Evolutionary conservation across 305 asterid genomes (phyloP), one percentile per base, ranked within the genome.

Genomic region (Fraxinus paxiana): DNA sequence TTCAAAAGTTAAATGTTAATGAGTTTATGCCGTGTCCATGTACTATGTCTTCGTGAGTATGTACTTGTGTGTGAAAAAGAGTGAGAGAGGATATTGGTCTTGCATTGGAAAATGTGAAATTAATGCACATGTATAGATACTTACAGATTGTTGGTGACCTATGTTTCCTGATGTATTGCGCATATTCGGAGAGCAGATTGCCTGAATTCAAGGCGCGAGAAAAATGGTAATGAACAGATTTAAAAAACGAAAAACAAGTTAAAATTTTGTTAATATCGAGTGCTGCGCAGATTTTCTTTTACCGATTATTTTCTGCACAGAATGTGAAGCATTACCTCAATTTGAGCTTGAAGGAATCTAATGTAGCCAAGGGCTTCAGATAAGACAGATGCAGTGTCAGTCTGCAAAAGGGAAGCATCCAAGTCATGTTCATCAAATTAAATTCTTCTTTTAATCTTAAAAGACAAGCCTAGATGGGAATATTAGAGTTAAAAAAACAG

Each of bases 321-420:
- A 22, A 43, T 76, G 54, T 77, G 72, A 59, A 6, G 69, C 37
- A 34, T 33, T 77, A 91, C 98, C 92, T 92, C 91, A 84, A 94
- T 90, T 80, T 91, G 96, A 41, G 84, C 89, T 35, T 91, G 97
- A 77, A 92, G 96, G 91, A 92, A 90, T 87, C 93, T 90, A 87
- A 94, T 92, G 86, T 89, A 91, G 79, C 91, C 98, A 88, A 88
- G 91, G 87, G 95, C 92, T 85, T 94, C 98, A 85, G 96, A 92
- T 86, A 94, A 87, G 79, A 94, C 97, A 71, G 97, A 94, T 81
- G 98, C 96, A 80, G 97, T 94, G 88, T 94, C 98, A 88, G 98
- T 94, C 98, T 92, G 92, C 91, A 88, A 84, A 86, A 82, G 87
- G 78, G 83, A 82, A 74, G 83, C 74, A 83, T 78, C 85, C 82